phyloP scores from a whole-genome alignment of 768 basidiomycete species.

The Megacollybia marginata region DNA sequence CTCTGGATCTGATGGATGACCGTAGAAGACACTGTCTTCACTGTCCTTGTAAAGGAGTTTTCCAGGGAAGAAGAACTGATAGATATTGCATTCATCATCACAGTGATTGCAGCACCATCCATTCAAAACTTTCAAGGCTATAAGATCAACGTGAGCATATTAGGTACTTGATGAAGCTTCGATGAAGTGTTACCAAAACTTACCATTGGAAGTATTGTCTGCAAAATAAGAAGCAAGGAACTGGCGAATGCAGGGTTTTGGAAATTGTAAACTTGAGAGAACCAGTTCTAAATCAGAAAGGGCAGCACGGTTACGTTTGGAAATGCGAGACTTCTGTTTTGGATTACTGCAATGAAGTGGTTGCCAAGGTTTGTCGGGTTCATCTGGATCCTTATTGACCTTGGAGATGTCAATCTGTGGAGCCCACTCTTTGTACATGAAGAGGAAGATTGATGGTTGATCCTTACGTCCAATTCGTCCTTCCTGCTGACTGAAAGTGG shows the following conservation, averaged over 20 bases:
- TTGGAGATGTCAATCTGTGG: neutral
- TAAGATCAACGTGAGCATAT: neutral
- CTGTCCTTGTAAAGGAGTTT: neutral
- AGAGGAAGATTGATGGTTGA: neutral
- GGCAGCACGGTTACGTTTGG: neutral
- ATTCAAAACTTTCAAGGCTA: neutral
- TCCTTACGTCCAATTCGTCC: too few relatives aligned
- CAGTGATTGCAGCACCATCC: neutral
- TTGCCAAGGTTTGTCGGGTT: too few relatives aligned
- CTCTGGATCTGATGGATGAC: neutral
- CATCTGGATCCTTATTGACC: neutral
- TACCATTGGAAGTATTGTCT: conserved; percentile 1
- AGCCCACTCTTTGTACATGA: neutral
- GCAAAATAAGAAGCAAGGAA: neutral
- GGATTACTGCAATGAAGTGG: neutral
- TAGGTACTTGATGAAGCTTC: neutral
- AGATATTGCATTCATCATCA: too few relatives aligned
- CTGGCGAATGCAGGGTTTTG: neutral
- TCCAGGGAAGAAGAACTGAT: neutral
- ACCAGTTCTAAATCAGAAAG: neutral
- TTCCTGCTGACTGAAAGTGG: too few relatives aligned
- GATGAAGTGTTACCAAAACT: neutral
- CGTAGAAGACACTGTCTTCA: neutral
- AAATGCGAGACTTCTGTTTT: neutral
- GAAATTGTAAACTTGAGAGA: neutral